These are phyloP conservation scores for Piper longum DNA, from an alignment of 164 flowering plant genomes.

Conservation along the genomic window DNA sequence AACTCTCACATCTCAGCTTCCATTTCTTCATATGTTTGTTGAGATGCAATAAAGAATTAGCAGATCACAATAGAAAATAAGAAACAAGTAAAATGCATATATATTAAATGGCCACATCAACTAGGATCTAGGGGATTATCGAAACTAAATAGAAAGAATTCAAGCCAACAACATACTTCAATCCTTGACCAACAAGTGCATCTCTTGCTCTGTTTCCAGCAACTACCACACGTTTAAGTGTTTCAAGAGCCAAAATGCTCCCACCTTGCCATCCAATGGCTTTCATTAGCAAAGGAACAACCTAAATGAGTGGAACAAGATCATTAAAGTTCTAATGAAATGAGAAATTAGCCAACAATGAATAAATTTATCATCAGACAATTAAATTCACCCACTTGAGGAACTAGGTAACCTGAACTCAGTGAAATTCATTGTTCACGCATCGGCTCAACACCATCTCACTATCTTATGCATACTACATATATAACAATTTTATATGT, in stretches of 20 bases:
- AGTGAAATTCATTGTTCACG: no score
- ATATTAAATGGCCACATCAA: no score
- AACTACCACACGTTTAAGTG: conserved; percentile 92
- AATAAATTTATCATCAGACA: no score
- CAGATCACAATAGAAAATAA: no score
- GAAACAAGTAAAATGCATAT: not conserved
- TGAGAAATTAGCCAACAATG: not conserved
- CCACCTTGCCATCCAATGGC: conserved; percentile 99
- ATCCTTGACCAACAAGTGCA: conserved; percentile 99
- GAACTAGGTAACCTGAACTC: no score
- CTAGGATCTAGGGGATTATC: not conserved
- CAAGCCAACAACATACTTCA: conserved; percentile 43
- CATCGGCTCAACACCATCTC: no score
- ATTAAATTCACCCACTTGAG: no score
- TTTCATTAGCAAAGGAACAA: conserved; percentile 97
- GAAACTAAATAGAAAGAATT: not conserved
- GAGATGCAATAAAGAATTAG: no score
- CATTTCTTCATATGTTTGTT: no score
- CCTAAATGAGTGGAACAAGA: conserved; percentile 24
- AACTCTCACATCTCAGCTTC: not conserved
- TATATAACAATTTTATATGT: no score
- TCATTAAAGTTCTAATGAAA: not conserved
- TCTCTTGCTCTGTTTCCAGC: conserved; percentile 99
- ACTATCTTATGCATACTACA: no score
- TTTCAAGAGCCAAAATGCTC: conserved; percentile 94